phyloP scores from a whole-genome alignment of 768 basidiomycete genomes.

The Leucosporidium yakuticum region DNA sequence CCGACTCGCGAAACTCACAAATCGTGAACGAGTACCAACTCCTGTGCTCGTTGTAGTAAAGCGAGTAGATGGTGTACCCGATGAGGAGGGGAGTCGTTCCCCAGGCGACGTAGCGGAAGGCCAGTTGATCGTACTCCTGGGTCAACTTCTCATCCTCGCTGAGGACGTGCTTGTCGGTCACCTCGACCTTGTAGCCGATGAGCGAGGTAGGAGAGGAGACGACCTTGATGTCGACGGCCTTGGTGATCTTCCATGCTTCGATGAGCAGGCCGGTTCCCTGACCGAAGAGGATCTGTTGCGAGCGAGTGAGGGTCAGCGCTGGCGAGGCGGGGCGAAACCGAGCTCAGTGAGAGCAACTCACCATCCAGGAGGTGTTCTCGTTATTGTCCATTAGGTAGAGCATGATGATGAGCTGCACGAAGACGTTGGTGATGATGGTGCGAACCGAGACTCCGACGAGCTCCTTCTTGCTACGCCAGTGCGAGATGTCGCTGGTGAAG shows the following conservation, averaged over 20 bases:
- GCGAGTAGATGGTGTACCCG: constrained; percentile 52
- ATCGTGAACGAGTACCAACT: constrained; percentile 97
- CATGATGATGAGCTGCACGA: constrained; percentile 51
- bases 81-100: constrained; percentile 62
- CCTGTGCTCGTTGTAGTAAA: constrained; percentile 45
- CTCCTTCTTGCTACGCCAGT: constrained; percentile 86
- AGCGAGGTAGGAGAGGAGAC: constrained; percentile 58
- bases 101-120: constrained; percentile 91
- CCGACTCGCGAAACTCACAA: constrained; percentile 66
- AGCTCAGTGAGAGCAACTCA: constrained; percentile 49
- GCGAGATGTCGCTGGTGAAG: constrained; percentile 62
- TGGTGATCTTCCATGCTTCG: constrained; percentile 83
- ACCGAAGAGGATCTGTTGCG: neutral
- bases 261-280: constrained; percentile 40
- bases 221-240: constrained; percentile 76
- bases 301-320: neutral
- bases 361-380: constrained; percentile 96
- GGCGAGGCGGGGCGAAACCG: constrained; percentile 44
- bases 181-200: constrained; percentile 71
- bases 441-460: constrained; percentile 91
- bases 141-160: constrained; percentile 96
- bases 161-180: constrained; percentile 95
- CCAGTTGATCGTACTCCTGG: constrained; percentile 88
- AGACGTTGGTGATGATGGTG: constrained; percentile 79
- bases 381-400: constrained; percentile 82